Base-by-base conservation (phyloP, 371 early-diverging fungal species). In the Batkoa obscura region DNA sequence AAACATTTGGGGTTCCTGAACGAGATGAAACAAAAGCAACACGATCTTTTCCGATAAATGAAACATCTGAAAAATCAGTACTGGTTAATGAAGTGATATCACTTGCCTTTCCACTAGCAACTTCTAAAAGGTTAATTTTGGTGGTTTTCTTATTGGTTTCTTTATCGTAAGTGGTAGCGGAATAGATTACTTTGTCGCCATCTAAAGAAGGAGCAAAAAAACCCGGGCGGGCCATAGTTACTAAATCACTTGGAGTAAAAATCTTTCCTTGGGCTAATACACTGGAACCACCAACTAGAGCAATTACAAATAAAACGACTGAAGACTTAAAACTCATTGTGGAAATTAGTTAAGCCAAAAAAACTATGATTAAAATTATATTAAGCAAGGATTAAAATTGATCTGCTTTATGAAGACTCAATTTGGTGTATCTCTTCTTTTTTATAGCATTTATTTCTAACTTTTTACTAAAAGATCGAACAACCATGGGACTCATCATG, bases 151-250 rank as follows among this genome's bases (percentile, higher is more conserved):
- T 73, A 57, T 73, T 68, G 36, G 70, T 62, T 31, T 64, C 61
- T 47, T 59, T 55, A 48, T 65, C 60, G 57, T 79, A 79, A 15
- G 57, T 60, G 1, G 74, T 73, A n/a, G 71, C 64, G 6, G 71
- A 63, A 62, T 71, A 76, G 43, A 75, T 72, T 17, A 73, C 74
- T 32, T 63, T 58, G 0, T 59, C 51, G 0, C 76, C 74, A 45
- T 63, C 72, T 38, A 76, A 75, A 6, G 74, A 71, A 37, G 72
- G 59, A 0, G 67, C 43, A n/a, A 72, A 67, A 9, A 58, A 58
- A 6, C 68, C 66, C 4, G 76, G 76, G 23, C 73, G 68, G 30
- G 75, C 68, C 4, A 79, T 61, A 35, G 76, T 62, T 51, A 76
- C 70, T 48, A 79, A 64, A 38, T 69, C 69, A 47, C 61, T 57